Conservation (phyloP, 2,329 filamentous ascomycete genomes). For the Fusarium solani-melongenae region DNA sequence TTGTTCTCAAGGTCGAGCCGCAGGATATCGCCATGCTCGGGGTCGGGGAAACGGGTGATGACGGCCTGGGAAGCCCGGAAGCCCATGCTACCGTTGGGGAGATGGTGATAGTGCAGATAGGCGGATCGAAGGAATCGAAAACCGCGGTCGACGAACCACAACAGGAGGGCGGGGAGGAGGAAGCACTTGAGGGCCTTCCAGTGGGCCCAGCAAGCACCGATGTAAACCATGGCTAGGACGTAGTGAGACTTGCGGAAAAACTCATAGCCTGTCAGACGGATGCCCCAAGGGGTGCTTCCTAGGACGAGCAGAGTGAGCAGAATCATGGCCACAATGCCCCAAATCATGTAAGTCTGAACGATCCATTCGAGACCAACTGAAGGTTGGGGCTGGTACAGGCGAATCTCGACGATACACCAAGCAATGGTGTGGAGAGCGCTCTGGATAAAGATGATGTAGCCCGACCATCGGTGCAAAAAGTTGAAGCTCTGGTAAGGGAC, state of each 20-base stretch:
- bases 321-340: slow-evolving; percentile 76
- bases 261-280: slow-evolving; percentile 78
- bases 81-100: slow-evolving; percentile 55
- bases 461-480: slow-evolving; percentile 81
- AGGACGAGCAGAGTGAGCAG: slow-evolving; percentile 71
- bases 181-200: slow-evolving; percentile 77
- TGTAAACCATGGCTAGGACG: slow-evolving; percentile 77
- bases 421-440: slow-evolving; percentile 75
- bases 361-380: slow-evolving; percentile 67
- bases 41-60: slow-evolving; percentile 61
- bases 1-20: slow-evolving; percentile 73
- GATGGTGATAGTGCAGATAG: slow-evolving; percentile 70
- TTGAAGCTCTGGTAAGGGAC: slow-evolving; percentile 82
- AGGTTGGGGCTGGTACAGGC: slow-evolving; percentile 79
- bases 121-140: slow-evolving; percentile 68
- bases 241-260: slow-evolving; percentile 82
- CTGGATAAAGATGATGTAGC: slow-evolving; percentile 78
- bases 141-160: slow-evolving; percentile 74
- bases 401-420: slow-evolving; percentile 75
- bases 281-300: slow-evolving; percentile 66
- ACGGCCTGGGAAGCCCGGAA: slow-evolving; percentile 65
- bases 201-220: slow-evolving; percentile 81
- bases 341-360: slow-evolving; percentile 74
- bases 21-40: slow-evolving; percentile 69
- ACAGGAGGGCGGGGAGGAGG: slow-evolving; percentile 71